Evolutionary conservation across 345 rosid species (phyloP).

Genomic region (Eucalyptus cloeziana): DNA sequence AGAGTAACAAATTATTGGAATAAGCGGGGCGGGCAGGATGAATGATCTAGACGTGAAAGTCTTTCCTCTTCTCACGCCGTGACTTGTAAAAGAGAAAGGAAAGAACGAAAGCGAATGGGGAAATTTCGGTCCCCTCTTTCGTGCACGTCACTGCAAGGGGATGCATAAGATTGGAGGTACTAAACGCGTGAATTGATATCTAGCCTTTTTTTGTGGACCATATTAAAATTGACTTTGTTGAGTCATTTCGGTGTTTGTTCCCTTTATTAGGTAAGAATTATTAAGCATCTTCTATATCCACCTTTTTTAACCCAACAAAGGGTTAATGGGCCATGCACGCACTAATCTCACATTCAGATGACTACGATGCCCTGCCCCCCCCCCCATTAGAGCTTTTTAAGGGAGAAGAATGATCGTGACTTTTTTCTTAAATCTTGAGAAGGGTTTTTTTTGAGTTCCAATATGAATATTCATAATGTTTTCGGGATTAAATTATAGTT

Average conservation of each 20-base stretch:
- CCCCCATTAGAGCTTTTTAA: not conserved
- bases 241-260: not conserved
- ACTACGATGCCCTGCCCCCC: too few species aligned
- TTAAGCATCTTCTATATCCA: rapidly evolving
- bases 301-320: not conserved
- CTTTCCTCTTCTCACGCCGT: not conserved
- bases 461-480: too few species aligned
- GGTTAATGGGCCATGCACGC: not conserved
- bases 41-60: not conserved
- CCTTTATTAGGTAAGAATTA: not conserved
- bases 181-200: not conserved
- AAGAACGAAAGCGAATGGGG: not conserved
- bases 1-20: not conserved
- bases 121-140: not conserved
- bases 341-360: not conserved
- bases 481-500: not conserved
- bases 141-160: not conserved
- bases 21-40: not conserved
- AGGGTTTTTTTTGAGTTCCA: not conserved
- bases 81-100: not conserved
- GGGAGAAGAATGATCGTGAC: not conserved
- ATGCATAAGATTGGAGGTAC: not conserved
- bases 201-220: not conserved
- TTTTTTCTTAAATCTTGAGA: not conserved
- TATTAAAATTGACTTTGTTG: not conserved